These are phyloP conservation scores for Pichia nakasei DNA, from an alignment of 805 yeast species.

Conservation along the genomic window DNA sequence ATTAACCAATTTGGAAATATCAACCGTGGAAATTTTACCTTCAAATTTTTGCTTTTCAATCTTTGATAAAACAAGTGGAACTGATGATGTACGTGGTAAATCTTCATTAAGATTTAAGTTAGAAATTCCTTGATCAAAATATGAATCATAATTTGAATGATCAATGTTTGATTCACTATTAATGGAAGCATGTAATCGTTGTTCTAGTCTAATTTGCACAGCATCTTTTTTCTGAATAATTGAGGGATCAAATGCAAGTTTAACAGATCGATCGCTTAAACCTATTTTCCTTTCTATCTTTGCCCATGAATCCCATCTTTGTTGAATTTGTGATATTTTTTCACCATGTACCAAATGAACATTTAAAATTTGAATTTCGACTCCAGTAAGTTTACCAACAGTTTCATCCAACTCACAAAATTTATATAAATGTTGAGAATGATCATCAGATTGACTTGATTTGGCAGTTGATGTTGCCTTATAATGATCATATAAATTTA, in stretches of 20 bases:
- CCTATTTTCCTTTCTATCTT: conserved; percentile 10
- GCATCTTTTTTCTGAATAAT: neutral
- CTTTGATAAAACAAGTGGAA: conserved; percentile 10
- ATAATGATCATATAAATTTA: neutral
- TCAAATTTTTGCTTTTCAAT: conserved; percentile 12
- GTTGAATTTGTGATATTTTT: conserved; percentile 11
- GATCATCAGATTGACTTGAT: neutral
- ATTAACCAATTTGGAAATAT: neutral
- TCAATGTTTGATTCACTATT: neutral
- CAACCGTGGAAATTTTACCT: conserved; percentile 1
- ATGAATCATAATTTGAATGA: neutral
- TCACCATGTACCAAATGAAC: conserved; percentile 49
- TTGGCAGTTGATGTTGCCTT: neutral
- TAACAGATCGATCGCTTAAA: conserved; percentile 9
- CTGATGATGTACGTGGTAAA: neutral
- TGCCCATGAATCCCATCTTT: conserved; percentile 12
- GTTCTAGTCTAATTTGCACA: conserved; percentile 3
- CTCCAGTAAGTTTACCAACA: conserved; percentile 23
- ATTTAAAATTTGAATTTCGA: conserved; percentile 32
- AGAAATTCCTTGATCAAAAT: neutral
- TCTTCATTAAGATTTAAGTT: neutral
- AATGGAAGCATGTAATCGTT: neutral
- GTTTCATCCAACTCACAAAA: conserved; percentile 7
- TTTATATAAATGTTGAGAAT: neutral
- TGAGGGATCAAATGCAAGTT: conserved; percentile 2